Evolutionary conservation across 75 land plant species (phyloP).

Genomic region (Azolla pinnata): DNA sequence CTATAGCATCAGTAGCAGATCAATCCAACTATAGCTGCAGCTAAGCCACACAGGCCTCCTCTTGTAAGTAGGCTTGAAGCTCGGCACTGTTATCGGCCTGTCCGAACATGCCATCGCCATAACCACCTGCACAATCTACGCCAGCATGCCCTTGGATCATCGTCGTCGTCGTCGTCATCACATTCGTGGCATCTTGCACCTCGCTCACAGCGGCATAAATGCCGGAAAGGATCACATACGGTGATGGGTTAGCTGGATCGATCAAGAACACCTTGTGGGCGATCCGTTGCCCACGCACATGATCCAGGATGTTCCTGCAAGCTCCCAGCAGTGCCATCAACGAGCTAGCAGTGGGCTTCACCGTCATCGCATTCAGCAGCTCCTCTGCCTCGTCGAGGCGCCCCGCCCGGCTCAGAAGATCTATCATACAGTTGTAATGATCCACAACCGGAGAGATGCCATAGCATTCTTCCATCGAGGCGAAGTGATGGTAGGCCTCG

Average conservation of each 20-base stretch:
- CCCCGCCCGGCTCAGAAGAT: constrained; percentile 22
- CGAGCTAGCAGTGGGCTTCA: constrained; percentile 3
- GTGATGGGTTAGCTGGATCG: constrained; percentile 6
- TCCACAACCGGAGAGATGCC: constrained; percentile 9
- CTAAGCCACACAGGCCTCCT: too few species aligned
- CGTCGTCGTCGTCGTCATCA: constrained; percentile 11
- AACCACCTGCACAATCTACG: too few species aligned
- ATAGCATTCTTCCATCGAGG: constrained; percentile 4
- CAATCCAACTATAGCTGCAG: too few species aligned
- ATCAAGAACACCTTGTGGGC: constrained; percentile 16
- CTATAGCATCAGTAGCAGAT: too few species aligned
- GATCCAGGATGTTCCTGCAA: constrained; percentile 14
- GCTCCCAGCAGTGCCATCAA: constrained; percentile 24
- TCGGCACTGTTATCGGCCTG: too few species aligned
- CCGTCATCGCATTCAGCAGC: constrained; percentile 10
- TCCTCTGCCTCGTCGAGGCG: constrained; percentile 15
- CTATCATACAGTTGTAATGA: constrained; percentile 19
- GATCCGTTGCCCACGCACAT: constrained; percentile 11
- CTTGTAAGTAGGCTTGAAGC: too few species aligned
- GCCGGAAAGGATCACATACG: constrained; percentile 20
- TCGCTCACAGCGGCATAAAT: constrained; percentile 14
- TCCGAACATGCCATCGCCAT: too few species aligned
- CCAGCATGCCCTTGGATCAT: too few species aligned
- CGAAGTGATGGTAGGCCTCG: constrained; percentile 9
- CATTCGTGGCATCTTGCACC: constrained; percentile 12